These are phyloP conservation scores for Papiliotrema laurentii DNA, from an alignment of 1,284 basidiomycete species.

Conservation along the genomic window DNA sequence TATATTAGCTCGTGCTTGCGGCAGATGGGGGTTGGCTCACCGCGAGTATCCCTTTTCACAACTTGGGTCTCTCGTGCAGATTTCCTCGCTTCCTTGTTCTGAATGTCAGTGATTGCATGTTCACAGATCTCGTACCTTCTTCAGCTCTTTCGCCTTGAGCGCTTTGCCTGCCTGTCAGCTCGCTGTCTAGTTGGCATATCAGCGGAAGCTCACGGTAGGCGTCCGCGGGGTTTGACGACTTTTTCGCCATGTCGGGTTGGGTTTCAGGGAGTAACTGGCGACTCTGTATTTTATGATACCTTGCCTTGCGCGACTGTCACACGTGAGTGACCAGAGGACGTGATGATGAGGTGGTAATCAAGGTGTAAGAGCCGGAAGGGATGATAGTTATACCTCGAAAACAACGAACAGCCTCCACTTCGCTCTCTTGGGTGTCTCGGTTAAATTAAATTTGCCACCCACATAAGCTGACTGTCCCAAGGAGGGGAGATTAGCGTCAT, in stretches of 20 bases:
- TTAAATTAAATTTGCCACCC: background rate
- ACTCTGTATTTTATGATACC: too few relatives aligned
- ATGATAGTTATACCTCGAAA: background rate
- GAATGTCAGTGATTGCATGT: background rate
- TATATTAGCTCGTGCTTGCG: background rate
- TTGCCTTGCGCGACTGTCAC: too few relatives aligned
- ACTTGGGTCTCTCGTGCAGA: constrained; percentile 74
- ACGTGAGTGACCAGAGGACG: too few relatives aligned
- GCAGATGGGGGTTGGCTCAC: constrained; percentile 45
- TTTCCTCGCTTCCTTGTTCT: constrained; percentile 78
- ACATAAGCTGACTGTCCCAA: background rate
- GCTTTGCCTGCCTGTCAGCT: constrained; percentile 55
- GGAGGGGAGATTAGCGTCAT: too few relatives aligned
- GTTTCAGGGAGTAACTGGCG: too few relatives aligned
- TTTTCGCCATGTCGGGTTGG: constrained; percentile 70
- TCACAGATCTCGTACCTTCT: constrained; percentile 61
- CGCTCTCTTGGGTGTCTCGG: background rate
- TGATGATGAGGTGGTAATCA: too few relatives aligned
- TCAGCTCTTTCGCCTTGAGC: constrained; percentile 79
- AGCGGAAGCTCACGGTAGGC: constrained; percentile 59
- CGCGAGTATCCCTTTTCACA: constrained; percentile 81
- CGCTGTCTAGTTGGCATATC: background rate
- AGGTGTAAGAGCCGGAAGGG: too few relatives aligned
- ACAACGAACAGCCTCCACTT: background rate
- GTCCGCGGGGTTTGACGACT: constrained; percentile 77